Percentiles rank a stretch among this genome's conserved stretches.
Conservation (phyloP, 495 filamentous ascomycete genomes). For the Penicillium robsamsonii region DNA sequence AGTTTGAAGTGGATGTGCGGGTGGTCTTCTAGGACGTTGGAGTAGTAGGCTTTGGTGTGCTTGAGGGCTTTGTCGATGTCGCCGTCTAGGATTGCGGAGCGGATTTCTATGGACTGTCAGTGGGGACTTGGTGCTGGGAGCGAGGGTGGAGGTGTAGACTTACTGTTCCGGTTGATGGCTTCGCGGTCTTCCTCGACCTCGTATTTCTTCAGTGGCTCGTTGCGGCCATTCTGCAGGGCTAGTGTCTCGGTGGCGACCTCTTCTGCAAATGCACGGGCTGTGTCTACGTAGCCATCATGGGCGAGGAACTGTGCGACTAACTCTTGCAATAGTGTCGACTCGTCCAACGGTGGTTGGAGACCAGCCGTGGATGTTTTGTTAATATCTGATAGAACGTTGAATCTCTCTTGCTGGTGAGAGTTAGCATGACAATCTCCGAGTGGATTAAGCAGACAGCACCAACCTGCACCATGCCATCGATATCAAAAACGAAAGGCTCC, state of each 20-base stretch:
- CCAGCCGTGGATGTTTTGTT: conserved; percentile 47
- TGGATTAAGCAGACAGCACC: conserved; percentile 2
- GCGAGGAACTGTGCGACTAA: conserved; percentile 85
- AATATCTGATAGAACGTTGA: conserved; percentile 57
- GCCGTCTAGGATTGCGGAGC: conserved; percentile 84
- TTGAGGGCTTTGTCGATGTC: conserved; percentile 89
- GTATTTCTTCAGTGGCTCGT: conserved; percentile 56
- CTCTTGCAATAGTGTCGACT: conserved; percentile 77
- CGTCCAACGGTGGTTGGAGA: conserved; percentile 66
- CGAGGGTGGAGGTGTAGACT: conserved; percentile 19
- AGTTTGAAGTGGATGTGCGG: conserved; percentile 88
- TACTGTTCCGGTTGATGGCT: conserved; percentile 84
- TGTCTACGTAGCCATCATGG: conserved; percentile 97
- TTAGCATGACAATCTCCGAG: conserved; percentile 21
- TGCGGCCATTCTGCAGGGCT: conserved; percentile 56
- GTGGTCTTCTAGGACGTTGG: conserved; percentile 77
- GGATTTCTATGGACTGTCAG: conserved; percentile 61
- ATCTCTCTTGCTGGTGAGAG: conserved; percentile 55
- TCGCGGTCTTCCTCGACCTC: conserved; percentile 84
- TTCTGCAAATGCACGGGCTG: conserved; percentile 80
- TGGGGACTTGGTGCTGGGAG: neutral
- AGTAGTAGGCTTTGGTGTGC: conserved; percentile 75
- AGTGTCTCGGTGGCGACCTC: conserved; percentile 74
- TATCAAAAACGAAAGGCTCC: conserved; percentile 85
- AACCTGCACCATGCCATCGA: conserved; percentile 82